A percentile compares a stretch with the other conserved stretches of the same genome.
These are phyloP conservation scores for Apostasia ramifera DNA, from an alignment of 106 monocot species.

Conservation along the genomic window DNA sequence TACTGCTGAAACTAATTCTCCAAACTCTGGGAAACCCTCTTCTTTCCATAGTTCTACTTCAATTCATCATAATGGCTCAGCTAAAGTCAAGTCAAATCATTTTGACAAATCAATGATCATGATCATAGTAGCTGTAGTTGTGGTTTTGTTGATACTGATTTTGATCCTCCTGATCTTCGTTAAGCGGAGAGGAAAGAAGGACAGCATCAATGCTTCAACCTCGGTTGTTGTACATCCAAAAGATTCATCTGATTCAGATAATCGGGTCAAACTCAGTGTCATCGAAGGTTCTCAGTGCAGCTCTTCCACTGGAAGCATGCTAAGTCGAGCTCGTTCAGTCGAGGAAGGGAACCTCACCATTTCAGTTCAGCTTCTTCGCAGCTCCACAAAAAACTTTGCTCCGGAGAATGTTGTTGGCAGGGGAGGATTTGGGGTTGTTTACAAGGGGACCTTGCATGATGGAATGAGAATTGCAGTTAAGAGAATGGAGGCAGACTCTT, in stretches of 20 bases:
- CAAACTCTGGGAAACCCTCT: not conserved
- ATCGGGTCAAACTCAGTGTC: slow-evolving; percentile 28
- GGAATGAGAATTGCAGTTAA: slow-evolving; percentile 56
- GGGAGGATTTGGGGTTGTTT: slow-evolving; percentile 60
- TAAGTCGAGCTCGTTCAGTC: slow-evolving; percentile 13
- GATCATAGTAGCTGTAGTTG: slow-evolving; percentile 12
- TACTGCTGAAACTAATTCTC: not conserved
- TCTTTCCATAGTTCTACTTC: not conserved
- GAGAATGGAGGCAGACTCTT: slow-evolving; percentile 39
- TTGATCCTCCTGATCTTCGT: slow-evolving; percentile 8
- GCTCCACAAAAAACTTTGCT: slow-evolving; percentile 32
- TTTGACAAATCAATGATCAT: not conserved
- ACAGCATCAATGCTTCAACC: slow-evolving; percentile 3
- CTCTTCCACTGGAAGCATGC: slow-evolving; percentile 4
- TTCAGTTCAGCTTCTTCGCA: slow-evolving; percentile 33
- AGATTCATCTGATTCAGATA: slow-evolving; percentile 29
- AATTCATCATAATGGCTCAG: not conserved
- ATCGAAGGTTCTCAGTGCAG: slow-evolving; percentile 16
- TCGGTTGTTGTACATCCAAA: slow-evolving; percentile 41
- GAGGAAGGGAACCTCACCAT: slow-evolving; percentile 27
- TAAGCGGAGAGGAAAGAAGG: slow-evolving; percentile 12
- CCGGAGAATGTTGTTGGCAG: slow-evolving; percentile 49
- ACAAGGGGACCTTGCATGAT: slow-evolving; percentile 43
- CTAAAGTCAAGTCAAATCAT: not conserved
- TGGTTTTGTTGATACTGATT: slow-evolving; percentile 14